Percentiles rank a stretch among this genome's conserved stretches.
phyloP scores from a whole-genome alignment of 768 basidiomycete species.

The Cystobasidium onofrii region DNA sequence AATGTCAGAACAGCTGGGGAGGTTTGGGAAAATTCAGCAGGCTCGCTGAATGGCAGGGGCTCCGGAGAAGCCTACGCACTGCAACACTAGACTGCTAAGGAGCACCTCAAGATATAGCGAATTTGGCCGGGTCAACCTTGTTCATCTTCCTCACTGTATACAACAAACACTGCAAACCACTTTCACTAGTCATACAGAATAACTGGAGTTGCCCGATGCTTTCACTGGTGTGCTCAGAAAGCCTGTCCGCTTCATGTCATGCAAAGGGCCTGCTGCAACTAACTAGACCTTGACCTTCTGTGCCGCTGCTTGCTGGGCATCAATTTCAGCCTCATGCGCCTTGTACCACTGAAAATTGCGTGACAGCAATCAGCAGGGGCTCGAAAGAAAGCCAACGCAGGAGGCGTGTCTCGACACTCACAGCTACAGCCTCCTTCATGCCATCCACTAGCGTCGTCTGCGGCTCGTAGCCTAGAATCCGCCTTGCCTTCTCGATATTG shows the following conservation, averaged over 20 bases:
- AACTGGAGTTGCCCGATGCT: no score
- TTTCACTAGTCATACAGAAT: no score
- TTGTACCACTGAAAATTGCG: slow-evolving; percentile 24
- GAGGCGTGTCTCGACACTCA: not conserved
- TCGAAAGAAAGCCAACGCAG: not conserved
- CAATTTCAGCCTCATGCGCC: slow-evolving; percentile 10
- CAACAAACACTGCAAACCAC: no score
- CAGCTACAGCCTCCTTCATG: slow-evolving; percentile 60
- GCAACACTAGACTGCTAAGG: no score
- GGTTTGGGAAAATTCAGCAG: not conserved
- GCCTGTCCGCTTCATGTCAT: not conserved
- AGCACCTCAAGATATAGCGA: no score
- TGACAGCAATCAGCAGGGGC: not conserved
- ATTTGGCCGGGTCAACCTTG: no score
- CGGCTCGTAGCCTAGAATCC: slow-evolving; percentile 89
- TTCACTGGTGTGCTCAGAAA: no score
- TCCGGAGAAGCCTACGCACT: no score
- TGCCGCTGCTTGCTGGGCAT: slow-evolving; percentile 3
- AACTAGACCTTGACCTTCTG: not conserved
- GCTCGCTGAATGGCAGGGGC: not conserved
- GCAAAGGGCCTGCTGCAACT: no score
- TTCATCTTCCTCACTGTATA: no score
- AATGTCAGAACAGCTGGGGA: not conserved
- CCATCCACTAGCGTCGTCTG: slow-evolving; percentile 82
- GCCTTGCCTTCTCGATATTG: slow-evolving; percentile 82